Percentiles rank a stretch among this genome's conserved stretches.
phyloP scores from a whole-genome alignment of 176 grass and related monocot species.

The Carex myosuroides region DNA sequence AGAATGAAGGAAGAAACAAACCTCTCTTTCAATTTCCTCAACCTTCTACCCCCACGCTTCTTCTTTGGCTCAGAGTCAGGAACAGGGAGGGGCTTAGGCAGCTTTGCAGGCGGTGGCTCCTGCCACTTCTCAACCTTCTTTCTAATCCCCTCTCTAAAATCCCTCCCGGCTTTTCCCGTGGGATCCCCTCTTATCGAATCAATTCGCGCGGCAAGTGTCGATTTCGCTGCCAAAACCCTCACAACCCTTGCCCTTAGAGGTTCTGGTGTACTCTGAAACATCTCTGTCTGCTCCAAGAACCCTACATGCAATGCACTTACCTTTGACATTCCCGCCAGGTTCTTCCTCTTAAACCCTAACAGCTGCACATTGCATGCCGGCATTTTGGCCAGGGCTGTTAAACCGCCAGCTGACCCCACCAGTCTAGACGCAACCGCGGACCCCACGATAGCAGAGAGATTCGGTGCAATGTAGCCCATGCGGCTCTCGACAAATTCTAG shows the following conservation, averaged over 20 bases:
- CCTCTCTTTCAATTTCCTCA: slow-evolving; percentile 96
- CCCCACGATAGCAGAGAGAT: slow-evolving; percentile 78
- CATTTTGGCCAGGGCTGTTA: slow-evolving; percentile 77
- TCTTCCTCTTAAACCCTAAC: slow-evolving; percentile 73
- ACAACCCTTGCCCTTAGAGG: slow-evolving; percentile 54
- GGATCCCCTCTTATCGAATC: slow-evolving; percentile 83
- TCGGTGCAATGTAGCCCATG: slow-evolving; percentile 84
- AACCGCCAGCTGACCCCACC: slow-evolving; percentile 77
- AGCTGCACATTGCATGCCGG: slow-evolving; percentile 93
- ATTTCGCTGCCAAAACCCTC: slow-evolving; percentile 62
- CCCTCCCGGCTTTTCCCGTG: slow-evolving; percentile 67
- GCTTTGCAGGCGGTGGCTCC: slow-evolving; percentile 81
- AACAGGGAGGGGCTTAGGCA: slow-evolving; percentile 81
- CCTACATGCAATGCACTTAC: slow-evolving; percentile 65
- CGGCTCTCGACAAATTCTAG: slow-evolving; percentile 85
- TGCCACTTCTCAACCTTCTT: slow-evolving; percentile 97
- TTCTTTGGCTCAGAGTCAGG: slow-evolving; percentile 80
- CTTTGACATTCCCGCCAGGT: slow-evolving; percentile 76
- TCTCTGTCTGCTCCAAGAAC: slow-evolving; percentile 85
- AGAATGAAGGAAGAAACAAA: slow-evolving; percentile 6
- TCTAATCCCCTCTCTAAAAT: slow-evolving; percentile 63
- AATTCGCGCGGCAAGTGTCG: slow-evolving; percentile 68
- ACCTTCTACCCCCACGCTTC: slow-evolving; percentile 58
- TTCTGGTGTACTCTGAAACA: slow-evolving; percentile 82
- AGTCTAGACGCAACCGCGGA: slow-evolving; percentile 79